These are phyloP conservation scores for Medicago lupulina DNA, from an alignment of 306 rosid species.

Conservation along the genomic window DNA sequence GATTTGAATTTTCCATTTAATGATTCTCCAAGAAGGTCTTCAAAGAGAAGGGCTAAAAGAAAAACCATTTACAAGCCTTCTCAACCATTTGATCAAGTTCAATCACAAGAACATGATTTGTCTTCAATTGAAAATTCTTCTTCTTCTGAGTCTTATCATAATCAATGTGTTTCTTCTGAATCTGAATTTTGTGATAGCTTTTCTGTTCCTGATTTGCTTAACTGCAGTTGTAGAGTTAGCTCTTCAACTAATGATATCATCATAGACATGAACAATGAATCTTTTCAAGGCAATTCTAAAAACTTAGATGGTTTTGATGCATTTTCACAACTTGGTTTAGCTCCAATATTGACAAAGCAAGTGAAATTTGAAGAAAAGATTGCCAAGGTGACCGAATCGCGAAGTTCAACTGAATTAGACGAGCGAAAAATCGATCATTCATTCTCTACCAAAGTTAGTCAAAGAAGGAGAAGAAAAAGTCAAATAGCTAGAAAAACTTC, in stretches of 20 bases:
- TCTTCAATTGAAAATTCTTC: constrained; percentile 55
- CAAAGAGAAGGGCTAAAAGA: constrained; percentile 65
- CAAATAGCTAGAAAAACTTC: constrained; percentile 46
- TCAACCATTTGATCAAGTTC: constrained; percentile 40
- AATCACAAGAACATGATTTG: constrained; percentile 58
- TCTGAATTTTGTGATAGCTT: constrained; percentile 51
- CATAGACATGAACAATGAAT: constrained; percentile 73
- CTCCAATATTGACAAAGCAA: constrained; percentile 69
- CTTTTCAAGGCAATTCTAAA: constrained; percentile 49
- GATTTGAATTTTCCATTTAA: constrained; percentile 53
- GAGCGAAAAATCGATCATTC: constrained; percentile 44
- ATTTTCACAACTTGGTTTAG: constrained; percentile 62
- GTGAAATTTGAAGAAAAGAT: constrained; percentile 51
- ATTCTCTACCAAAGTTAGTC: constrained; percentile 40
- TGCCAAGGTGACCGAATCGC: constrained; percentile 35
- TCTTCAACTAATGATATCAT: constrained; percentile 78
- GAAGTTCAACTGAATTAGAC: constrained; percentile 51
- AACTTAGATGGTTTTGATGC: constrained; percentile 53
- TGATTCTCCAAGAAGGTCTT: constrained; percentile 74
- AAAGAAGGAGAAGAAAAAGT: constrained; percentile 44
- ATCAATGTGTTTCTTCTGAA: constrained; percentile 56
- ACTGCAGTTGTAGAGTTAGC: constrained; percentile 65
- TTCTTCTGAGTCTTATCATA: constrained; percentile 52
- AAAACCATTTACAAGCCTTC: constrained; percentile 80
- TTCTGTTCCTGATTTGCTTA: constrained; percentile 54